These are phyloP conservation scores for Favolaschia claudopus DNA, from an alignment of 768 basidiomycete species.

Conservation along the genomic window DNA sequence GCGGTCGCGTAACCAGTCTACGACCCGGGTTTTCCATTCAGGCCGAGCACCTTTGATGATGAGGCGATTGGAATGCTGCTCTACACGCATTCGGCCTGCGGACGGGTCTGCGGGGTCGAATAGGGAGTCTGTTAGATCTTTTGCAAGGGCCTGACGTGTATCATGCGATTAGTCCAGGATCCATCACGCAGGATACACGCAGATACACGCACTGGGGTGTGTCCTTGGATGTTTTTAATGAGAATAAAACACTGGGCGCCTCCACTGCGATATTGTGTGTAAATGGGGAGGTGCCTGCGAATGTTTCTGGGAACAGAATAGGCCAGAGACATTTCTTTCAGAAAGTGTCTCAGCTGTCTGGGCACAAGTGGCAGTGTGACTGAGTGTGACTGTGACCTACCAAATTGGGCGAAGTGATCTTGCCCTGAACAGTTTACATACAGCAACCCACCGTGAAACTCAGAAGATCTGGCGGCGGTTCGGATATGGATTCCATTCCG, in stretches of 20 bases:
- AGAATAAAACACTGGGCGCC: slow-evolving; percentile 64
- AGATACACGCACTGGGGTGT: slow-evolving; percentile 55
- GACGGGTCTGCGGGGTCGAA: slow-evolving; percentile 57
- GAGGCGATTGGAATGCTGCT: slow-evolving; percentile 58
- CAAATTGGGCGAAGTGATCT: no score
- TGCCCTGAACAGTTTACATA: no score
- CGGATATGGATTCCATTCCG: background rate
- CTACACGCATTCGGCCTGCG: slow-evolving; percentile 56
- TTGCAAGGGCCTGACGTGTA: slow-evolving; percentile 59
- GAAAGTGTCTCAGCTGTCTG: no score
- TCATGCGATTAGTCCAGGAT: slow-evolving; percentile 19
- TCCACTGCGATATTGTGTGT: slow-evolving; percentile 74
- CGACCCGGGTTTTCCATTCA: slow-evolving; percentile 63
- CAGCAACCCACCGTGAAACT: no score
- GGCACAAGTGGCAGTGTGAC: no score
- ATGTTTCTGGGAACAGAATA: slow-evolving; percentile 76
- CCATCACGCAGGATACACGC: slow-evolving; percentile 11
- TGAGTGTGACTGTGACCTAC: no score
- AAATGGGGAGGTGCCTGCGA: slow-evolving; percentile 75
- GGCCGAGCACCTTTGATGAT: slow-evolving; percentile 63
- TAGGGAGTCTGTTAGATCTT: slow-evolving; percentile 60
- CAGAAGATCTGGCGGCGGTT: slow-evolving; percentile 13
- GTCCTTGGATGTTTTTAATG: slow-evolving; percentile 76
- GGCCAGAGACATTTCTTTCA: no score
- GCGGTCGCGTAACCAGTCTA: slow-evolving; percentile 66